Base-by-base conservation (phyloP, 139 green algal species). In the Tetradesmus lagerheimii region DNA sequence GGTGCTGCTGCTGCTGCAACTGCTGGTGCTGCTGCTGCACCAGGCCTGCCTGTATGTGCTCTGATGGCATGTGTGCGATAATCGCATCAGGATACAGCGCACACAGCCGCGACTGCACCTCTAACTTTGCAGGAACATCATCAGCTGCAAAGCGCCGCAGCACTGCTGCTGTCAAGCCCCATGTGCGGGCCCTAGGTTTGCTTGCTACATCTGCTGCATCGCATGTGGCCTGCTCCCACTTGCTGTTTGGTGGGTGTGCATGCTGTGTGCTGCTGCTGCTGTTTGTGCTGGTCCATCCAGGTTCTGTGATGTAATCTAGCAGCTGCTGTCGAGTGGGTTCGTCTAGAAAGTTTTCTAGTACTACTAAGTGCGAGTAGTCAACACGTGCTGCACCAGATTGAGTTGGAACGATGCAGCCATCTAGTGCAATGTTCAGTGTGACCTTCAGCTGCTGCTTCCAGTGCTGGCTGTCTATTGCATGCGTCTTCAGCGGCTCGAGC, bases 41-140 rank as follows among this genome's bases (percentile, higher is more conserved):
- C 2, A 74, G 27, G 5, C 45, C 85, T 27, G 39, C 37, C 91
- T 98, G 96, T 29, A 97, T 97, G 11, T 81, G 71, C 1, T 96
- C 85, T 0, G 94, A 95, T 2, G 96, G 96, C 94, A 98, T 95
- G 91, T 97, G 95, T 4, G 92, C 91, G 23, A 98, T 96, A 74
- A 93, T 25, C 18, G 85, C 92, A 39, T 97, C 94, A 15, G 96
- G 95, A 80, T 97, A 98, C 12, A 98, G 93, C 86, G 80, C 83
- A 62, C 67, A 76, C 83, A 98, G 89, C 31, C 96, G 90, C 9
- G 89, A 88, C 31, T 98, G 95, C 41, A 98, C 91, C 93, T 98
- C 96, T 25, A 94, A 86, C 90, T 95, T 91, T 12, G 95, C 95
- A 4, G 75, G 83, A 37, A 95, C 75, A 11, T 41, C 29, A 5